phyloP scores from a whole-genome alignment of 257 asterid genomes.

The Lithospermum erythrorhizon region DNA sequence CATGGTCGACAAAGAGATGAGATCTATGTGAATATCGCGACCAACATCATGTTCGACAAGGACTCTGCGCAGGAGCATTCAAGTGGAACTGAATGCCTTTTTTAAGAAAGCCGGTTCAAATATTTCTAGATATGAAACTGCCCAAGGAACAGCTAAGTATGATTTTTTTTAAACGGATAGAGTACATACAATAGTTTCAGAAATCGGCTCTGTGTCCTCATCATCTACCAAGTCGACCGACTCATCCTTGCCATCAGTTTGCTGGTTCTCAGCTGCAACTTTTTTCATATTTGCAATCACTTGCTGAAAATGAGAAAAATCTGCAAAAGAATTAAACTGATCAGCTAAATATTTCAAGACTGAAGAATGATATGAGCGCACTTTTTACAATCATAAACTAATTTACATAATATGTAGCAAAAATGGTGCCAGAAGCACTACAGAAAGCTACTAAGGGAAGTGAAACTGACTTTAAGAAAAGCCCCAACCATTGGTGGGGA shows the following conservation, averaged over 20 bases:
- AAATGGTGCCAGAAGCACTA: background rate
- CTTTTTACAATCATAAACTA: background rate
- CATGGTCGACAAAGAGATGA: background rate
- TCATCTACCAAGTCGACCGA: constrained; percentile 27
- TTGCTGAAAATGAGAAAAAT: constrained; percentile 41
- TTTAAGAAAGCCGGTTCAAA: background rate
- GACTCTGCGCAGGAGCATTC: background rate
- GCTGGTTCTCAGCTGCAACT: constrained; percentile 41
- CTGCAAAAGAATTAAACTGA: constrained; percentile 28
- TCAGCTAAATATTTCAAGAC: constrained; percentile 7
- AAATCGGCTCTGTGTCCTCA: constrained; percentile 31
- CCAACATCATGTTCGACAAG: background rate
- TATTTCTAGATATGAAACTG: background rate
- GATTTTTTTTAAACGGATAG: constrained; percentile 4
- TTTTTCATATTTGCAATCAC: constrained; percentile 43
- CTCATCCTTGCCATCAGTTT: constrained; percentile 26
- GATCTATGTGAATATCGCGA: background rate
- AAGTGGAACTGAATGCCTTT: background rate
- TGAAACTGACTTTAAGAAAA: no score
- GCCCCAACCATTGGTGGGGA: no score
- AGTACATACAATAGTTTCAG: constrained; percentile 25
- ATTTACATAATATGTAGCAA: background rate
- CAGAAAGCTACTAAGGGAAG: no score
- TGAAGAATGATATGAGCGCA: background rate
- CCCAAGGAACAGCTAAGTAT: background rate